A percentile compares a stretch with the other conserved stretches of the same genome.
These are phyloP conservation scores for Paraglomus occultum DNA, from an alignment of 192 early-diverging fungal species.

Conservation along the genomic window DNA sequence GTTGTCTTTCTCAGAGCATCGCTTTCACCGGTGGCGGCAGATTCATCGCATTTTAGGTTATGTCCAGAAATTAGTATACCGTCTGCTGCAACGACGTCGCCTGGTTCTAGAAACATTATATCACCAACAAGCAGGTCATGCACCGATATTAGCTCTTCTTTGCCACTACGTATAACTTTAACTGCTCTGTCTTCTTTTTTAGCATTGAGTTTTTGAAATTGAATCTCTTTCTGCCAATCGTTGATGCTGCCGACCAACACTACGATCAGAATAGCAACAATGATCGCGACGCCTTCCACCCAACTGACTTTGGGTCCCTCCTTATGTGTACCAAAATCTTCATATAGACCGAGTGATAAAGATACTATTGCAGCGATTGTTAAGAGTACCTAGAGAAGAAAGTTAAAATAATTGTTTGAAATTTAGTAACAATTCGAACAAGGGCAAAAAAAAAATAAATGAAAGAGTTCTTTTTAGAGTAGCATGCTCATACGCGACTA, in stretches of 20 bases:
- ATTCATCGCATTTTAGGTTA: conserved; percentile 86
- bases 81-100: conserved; percentile 91
- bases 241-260: conserved; percentile 72
- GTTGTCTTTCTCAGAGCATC: conserved; percentile 78
- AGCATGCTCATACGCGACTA: too few relatives aligned
- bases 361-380: conserved; percentile 74
- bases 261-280: conserved; percentile 76
- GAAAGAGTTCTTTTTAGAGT: too few relatives aligned
- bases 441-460: too few relatives aligned
- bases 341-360: conserved; percentile 72
- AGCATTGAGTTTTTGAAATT: conserved; percentile 77
- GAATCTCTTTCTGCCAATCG: conserved; percentile 80
- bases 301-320: conserved; percentile 57
- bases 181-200: conserved; percentile 80
- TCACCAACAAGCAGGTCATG: conserved; percentile 88
- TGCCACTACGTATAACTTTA: conserved; percentile 70
- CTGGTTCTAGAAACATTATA: conserved; percentile 78
- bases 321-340: conserved; percentile 59
- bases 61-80: conserved; percentile 79
- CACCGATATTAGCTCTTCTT: conserved; percentile 64
- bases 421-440: background rate
- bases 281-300: conserved; percentile 85
- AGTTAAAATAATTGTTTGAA: background rate
- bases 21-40: conserved; percentile 87
- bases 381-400: conserved; percentile 58